Evolutionary conservation across 2,329 filamentous ascomycete genomes (phyloP), one percentile per base, ranked within the genome.

Genomic region (Chlorencoelia australis): DNA sequence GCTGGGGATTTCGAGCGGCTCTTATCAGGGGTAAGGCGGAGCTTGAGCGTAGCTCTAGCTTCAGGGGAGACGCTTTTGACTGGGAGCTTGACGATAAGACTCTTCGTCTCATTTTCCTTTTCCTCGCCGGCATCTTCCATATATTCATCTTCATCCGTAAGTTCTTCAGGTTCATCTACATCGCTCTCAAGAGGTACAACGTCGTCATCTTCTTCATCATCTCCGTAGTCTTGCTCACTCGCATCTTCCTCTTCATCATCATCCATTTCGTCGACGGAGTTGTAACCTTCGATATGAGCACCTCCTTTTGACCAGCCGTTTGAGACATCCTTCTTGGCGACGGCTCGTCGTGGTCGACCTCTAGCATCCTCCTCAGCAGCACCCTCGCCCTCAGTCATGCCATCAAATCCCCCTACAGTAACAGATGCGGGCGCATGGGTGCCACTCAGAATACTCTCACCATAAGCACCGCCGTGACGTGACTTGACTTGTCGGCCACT

Each of bases 401-500:
- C 61, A 20, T 62, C 61, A 14, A 60, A 60, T 28, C 60, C 64
- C 16, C 61, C 65, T 20, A 28, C 37, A 36, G 36, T 7, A 15
- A 33, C 22, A 4, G 22, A 29, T 19, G 31, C 38, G 22, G 30
- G 9, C 16, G 30, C 36, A 21, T 48, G 43, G 7, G 61, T 60
- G 25, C 69, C 71, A 48, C 66, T 71, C 11, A 79, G 63, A 39
- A 79, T 53, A 20, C 59, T 62, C 52, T 71, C 69, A 8, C 69
- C 69, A 49, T 73, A 73, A 14, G 63, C 46, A n/a, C 69, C 69
- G 25, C 67, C 68, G n/a, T 66, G 58, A 29, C 68, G 31, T 30
- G 80, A 75, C 46, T 76, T 73, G 45, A 94, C 78, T 55, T 94
- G 86, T 15, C 91, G 77, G 15, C 91, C 91, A 56, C 87, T 94